Percentiles rank a stretch among this genome's conserved stretches.
Evolutionary conservation across 305 asterid species (phyloP).

Genomic region (Ruellia speciosa): DNA sequence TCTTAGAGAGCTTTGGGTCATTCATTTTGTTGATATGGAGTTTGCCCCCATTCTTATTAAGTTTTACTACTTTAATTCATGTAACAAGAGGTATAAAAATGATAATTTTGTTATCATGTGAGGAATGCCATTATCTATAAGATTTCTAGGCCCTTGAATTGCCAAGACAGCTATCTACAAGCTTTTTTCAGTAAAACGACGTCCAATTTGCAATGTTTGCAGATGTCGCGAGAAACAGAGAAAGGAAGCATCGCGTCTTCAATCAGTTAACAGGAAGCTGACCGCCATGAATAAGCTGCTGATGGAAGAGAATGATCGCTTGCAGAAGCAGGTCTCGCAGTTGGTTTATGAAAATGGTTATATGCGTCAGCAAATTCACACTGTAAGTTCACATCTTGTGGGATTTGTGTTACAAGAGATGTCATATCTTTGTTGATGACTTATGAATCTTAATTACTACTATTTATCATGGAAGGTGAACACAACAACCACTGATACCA

Average conservation of each 20-base stretch:
- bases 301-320: slow-evolving; percentile 97
- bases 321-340: slow-evolving; percentile 90
- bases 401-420: neutral
- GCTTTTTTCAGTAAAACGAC: neutral
- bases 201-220: neutral
- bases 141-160: no score
- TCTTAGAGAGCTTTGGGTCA: neutral
- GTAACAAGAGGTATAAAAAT: no score
- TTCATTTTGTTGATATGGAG: neutral
- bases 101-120: no score
- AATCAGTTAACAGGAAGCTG: slow-evolving; percentile 81
- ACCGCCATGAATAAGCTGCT: slow-evolving; percentile 89
- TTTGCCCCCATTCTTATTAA: no score
- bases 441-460: neutral
- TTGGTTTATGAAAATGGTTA: slow-evolving; percentile 85
- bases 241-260: slow-evolving; percentile 86
- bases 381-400: slow-evolving; percentile 40
- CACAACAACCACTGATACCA: slow-evolving; percentile 68
- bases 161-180: no score
- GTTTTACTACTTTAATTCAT: no score
- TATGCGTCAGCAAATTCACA: slow-evolving; percentile 67
- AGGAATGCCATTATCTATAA: no score
- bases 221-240: slow-evolving; percentile 96
- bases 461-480: slow-evolving; percentile 36
- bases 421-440: neutral